These are phyloP conservation scores for Cadophora luteo-olivacea DNA, from an alignment of 2,329 filamentous ascomycete genomes.

Conservation along the genomic window DNA sequence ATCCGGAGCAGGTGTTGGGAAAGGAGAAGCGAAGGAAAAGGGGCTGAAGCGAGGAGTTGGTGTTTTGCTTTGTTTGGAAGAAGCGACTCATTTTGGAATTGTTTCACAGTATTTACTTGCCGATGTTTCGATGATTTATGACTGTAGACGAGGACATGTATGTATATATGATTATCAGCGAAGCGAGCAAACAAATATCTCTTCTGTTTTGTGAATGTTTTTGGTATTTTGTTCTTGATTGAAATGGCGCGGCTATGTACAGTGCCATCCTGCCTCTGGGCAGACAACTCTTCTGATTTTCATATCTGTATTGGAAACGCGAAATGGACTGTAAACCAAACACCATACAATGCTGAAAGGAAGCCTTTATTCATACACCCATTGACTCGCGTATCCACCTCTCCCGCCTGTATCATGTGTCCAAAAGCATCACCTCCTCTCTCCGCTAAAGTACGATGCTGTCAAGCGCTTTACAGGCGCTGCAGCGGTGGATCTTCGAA, in stretches of 20 bases:
- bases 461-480: background rate
- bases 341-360: background rate
- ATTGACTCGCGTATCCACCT: conserved; percentile 25
- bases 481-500: too few species aligned
- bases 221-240: too few species aligned
- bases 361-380: conserved; percentile 18
- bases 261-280: background rate
- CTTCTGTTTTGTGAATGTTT: too few species aligned
- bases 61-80: background rate
- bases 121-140: conserved; percentile 34
- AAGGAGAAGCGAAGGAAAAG: conserved; percentile 1
- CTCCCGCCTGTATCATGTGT: background rate
- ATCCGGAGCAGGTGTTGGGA: background rate
- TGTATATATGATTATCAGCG: conserved; percentile 8
- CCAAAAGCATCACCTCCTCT: background rate
- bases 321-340: background rate
- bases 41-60: background rate
- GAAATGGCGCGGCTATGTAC: background rate
- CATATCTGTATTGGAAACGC: background rate
- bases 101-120: background rate
- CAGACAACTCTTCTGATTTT: background rate
- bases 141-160: conserved; percentile 28
- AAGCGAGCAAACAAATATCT: background rate
- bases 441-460: background rate
- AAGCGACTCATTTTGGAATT: background rate